Percentiles rank a stretch among this genome's conserved stretches.
Conservation (phyloP, 208 protist species). For the Lotmaria passim region DNA sequence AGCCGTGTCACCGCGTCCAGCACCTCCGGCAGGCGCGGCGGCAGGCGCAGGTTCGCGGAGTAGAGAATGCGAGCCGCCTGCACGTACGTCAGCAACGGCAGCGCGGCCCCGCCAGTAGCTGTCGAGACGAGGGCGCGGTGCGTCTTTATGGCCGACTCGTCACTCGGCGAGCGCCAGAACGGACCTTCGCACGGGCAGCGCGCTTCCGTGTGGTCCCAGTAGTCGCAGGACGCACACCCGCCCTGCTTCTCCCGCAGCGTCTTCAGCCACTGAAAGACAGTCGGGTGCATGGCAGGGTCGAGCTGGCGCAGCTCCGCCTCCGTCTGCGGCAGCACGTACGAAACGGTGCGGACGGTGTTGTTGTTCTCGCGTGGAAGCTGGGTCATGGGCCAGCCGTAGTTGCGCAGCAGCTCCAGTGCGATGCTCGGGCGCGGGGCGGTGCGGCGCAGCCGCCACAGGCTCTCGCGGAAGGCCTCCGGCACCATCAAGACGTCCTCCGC, state of each 20-base stretch:
- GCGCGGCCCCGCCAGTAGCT: slow-evolving; percentile 22
- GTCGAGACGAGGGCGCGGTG: slow-evolving; percentile 21
- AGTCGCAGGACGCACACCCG: slow-evolving; percentile 78
- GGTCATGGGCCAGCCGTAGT: slow-evolving; percentile 54
- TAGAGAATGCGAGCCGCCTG: slow-evolving; percentile 74
- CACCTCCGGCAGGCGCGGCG: slow-evolving; percentile 51
- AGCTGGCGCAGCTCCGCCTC: slow-evolving; percentile 50
- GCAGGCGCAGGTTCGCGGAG: slow-evolving; percentile 58
- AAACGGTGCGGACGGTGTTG: slow-evolving; percentile 39
- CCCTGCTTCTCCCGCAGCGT: slow-evolving; percentile 57
- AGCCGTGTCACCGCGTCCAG: slow-evolving; percentile 67
- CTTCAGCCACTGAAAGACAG: slow-evolving; percentile 61
- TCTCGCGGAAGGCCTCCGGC: slow-evolving; percentile 70
- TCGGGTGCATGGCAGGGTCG: slow-evolving; percentile 79
- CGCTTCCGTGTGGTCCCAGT: slow-evolving; percentile 71
- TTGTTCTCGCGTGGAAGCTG: slow-evolving; percentile 37
- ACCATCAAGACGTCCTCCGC: slow-evolving; percentile 57
- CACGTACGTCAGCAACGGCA: slow-evolving; percentile 47
- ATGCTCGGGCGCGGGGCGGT: slow-evolving; percentile 61
- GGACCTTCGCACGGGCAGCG: slow-evolving; percentile 79
- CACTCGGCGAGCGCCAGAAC: slow-evolving; percentile 54
- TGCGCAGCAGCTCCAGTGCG: slow-evolving; percentile 67
- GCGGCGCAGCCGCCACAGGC: slow-evolving; percentile 76
- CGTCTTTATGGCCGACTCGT: slow-evolving; percentile 34
- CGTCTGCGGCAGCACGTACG: slow-evolving; percentile 46